Conservation (phyloP, 1,284 basidiomycete genomes). For the Cutaneotrichosporon mucoides region DNA sequence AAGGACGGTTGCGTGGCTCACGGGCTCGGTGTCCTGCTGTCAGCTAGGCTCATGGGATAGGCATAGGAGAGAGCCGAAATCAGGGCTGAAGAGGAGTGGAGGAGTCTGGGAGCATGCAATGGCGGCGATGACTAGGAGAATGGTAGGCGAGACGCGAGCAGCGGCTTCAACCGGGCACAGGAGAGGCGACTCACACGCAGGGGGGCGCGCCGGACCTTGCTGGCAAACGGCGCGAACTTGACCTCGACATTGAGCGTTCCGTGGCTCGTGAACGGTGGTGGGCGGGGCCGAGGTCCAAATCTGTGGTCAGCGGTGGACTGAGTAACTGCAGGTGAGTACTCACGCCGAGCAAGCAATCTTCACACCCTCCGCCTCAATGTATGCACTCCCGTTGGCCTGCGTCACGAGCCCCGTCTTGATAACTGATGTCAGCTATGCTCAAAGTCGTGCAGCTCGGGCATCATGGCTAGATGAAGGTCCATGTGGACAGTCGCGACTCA, state of each 20-base stretch:
- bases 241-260: constrained; percentile 91
- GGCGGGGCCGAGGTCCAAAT: constrained; percentile 77
- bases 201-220: constrained; percentile 67
- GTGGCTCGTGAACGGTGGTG: constrained; percentile 68
- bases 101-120: too few species aligned
- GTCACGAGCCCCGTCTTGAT: constrained; percentile 81
- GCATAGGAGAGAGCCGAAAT: not conserved
- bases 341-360: constrained; percentile 95
- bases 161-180: too few species aligned
- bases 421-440: constrained; percentile 55
- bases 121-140: not conserved
- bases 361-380: constrained; percentile 76
- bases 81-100: too few species aligned
- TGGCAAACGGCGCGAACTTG: constrained; percentile 93
- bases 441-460: constrained; percentile 9
- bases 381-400: constrained; percentile 92
- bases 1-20: constrained; percentile 73
- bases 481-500: constrained; percentile 49
- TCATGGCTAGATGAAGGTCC: not conserved
- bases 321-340: constrained; percentile 27
- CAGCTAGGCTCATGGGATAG: not conserved
- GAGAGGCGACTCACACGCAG: constrained; percentile 63
- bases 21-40: constrained; percentile 83
- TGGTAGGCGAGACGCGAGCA: too few species aligned
- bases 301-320: constrained; percentile 50